These are phyloP conservation scores for Trichosporon sp. DNA, from an alignment of 1,284 basidiomycete species.

Conservation along the genomic window DNA sequence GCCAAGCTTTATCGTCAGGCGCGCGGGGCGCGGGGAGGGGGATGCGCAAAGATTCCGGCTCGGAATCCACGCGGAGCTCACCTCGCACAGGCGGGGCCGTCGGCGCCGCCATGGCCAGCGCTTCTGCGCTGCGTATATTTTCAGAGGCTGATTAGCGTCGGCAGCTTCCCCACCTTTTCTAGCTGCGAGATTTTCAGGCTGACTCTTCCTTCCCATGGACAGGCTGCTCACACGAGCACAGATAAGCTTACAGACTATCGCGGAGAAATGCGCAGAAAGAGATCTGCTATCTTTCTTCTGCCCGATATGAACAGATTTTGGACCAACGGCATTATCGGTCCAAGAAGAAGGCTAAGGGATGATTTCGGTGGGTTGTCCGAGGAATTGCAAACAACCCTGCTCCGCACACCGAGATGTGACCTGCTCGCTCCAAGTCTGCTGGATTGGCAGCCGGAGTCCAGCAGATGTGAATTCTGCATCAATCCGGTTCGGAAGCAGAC, in stretches of 20 bases:
- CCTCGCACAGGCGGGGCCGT: not conserved
- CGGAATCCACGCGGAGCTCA: not conserved
- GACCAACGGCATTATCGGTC: not conserved
- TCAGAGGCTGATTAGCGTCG: not conserved
- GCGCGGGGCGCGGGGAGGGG: no score
- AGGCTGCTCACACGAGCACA: not conserved
- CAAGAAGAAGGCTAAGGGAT: no score
- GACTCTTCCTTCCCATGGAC: not conserved
- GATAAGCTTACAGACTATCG: not conserved
- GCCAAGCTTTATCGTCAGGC: no score
- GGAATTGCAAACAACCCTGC: not conserved
- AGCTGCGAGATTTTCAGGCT: not conserved
- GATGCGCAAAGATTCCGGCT: not conserved
- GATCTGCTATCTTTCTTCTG: not conserved
- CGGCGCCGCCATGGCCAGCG: not conserved
- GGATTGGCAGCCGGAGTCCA: not conserved
- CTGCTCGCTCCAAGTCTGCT: not conserved
- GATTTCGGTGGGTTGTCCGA: not conserved
- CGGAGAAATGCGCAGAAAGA: no score
- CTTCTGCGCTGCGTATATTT: not conserved
- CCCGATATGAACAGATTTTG: not conserved
- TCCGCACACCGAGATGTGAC: not conserved
- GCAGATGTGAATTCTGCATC: no score
- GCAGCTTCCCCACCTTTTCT: not conserved
- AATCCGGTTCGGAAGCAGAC: no score